Conservation (phyloP, 306 rosid species). For the Malus orientalis region DNA sequence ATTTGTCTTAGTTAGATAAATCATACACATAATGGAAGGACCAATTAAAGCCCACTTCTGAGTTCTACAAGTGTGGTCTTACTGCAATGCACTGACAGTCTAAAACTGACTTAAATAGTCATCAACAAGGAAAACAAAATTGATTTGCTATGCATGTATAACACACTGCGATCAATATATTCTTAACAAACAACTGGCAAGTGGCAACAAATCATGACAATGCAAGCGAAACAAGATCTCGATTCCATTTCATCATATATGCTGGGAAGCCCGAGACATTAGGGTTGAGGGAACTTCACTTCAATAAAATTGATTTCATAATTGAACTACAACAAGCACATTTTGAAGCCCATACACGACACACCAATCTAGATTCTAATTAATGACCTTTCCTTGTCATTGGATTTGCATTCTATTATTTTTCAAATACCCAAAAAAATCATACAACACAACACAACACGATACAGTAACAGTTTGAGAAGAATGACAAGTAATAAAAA, state of each 20-base stretch:
- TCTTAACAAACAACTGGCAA: not conserved
- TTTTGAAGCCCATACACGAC: not conserved
- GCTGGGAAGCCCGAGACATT: not conserved
- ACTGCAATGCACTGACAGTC: not conserved
- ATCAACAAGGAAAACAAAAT: not conserved
- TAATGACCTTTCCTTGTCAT: not conserved
- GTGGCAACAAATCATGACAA: not conserved
- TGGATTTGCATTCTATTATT: not conserved
- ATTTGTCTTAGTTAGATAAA: not conserved
- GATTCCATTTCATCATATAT: not conserved
- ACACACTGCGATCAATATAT: not conserved
- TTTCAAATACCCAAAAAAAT: no score
- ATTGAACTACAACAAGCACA: not conserved
- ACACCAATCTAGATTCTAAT: not conserved
- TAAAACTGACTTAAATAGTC: not conserved
- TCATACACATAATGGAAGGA: not conserved
- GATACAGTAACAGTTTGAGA: not conserved
- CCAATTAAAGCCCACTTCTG: conserved; percentile 2
- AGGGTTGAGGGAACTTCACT: not conserved
- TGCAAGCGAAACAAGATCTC: not conserved
- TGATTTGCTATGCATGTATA: not conserved
- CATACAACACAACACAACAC: no score
- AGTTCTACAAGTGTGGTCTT: not conserved
- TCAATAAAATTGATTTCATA: not conserved
- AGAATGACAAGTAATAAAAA: not conserved